These are phyloP conservation scores for Hypholoma sublateritium DNA, from an alignment of 768 basidiomycete genomes.

Conservation along the genomic window DNA sequence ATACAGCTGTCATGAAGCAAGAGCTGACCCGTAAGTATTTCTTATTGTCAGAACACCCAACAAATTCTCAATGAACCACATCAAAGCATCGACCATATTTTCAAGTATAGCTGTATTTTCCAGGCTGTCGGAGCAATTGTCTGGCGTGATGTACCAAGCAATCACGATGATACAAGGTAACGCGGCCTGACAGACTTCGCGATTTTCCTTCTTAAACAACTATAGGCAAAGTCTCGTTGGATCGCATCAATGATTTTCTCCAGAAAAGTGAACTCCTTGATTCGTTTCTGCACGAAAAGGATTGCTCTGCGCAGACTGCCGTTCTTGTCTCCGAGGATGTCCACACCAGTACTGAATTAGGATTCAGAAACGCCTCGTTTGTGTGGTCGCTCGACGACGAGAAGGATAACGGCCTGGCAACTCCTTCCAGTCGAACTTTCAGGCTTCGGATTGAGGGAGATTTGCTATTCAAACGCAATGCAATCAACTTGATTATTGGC, in stretches of 20 bases:
- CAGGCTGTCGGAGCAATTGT: neutral
- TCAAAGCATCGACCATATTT: neutral
- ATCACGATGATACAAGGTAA: neutral
- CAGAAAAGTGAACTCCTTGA: slow-evolving; percentile 48
- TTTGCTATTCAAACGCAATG: slow-evolving; percentile 51
- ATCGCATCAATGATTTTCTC: slow-evolving; percentile 5
- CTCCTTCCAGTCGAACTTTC: slow-evolving; percentile 49
- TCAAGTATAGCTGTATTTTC: slow-evolving; percentile 4
- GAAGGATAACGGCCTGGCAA: slow-evolving; percentile 24
- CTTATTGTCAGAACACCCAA: neutral
- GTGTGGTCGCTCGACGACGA: slow-evolving; percentile 25
- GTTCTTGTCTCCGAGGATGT: neutral
- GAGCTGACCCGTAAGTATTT: neutral
- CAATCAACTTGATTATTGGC: slow-evolving; percentile 59
- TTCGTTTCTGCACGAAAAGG: neutral
- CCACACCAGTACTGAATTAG: slow-evolving; percentile 23
- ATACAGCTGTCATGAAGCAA: slow-evolving; percentile 5
- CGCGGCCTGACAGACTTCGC: neutral
- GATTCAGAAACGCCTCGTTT: slow-evolving; percentile 43
- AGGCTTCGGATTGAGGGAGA: slow-evolving; percentile 51
- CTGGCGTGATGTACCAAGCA: neutral
- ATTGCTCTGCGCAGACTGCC: neutral
- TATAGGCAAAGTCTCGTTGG: slow-evolving; percentile 26
- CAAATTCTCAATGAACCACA: neutral
- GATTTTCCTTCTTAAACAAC: neutral